Conservation (phyloP, 192 early-diverging fungal species). For the Geranomyces variabilis region DNA sequence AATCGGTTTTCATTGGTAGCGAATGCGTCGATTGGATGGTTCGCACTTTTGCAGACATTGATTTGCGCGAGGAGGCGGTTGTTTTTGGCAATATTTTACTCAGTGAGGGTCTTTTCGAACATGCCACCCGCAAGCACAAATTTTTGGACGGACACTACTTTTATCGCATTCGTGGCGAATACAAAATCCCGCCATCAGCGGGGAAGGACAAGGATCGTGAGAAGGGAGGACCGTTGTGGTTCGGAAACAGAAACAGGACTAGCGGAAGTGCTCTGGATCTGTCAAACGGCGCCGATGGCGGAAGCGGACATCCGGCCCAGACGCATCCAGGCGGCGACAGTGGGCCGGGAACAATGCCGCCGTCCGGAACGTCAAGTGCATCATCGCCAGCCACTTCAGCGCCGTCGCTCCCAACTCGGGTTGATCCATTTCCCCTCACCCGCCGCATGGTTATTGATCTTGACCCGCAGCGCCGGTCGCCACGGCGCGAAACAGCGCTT, state of each 20-base stretch:
- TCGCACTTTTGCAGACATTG: slow-evolving; percentile 72
- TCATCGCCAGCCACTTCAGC: neutral
- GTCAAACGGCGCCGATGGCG: slow-evolving; percentile 18
- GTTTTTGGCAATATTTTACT: slow-evolving; percentile 77
- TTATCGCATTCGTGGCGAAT: slow-evolving; percentile 64
- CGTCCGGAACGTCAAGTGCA: neutral
- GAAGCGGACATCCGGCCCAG: neutral
- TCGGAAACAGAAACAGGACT: slow-evolving; percentile 41
- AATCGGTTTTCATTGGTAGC: slow-evolving; percentile 73
- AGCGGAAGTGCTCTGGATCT: slow-evolving; percentile 24
- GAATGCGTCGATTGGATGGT: slow-evolving; percentile 91
- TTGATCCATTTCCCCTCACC: slow-evolving; percentile 50
- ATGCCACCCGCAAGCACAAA: slow-evolving; percentile 53
- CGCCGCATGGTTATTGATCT: slow-evolving; percentile 77
- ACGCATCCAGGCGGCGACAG: neutral
- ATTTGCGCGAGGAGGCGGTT: slow-evolving; percentile 75
- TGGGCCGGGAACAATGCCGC: neutral
- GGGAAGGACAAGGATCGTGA: slow-evolving; percentile 33
- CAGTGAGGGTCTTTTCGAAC: slow-evolving; percentile 71
- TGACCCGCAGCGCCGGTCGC: slow-evolving; percentile 76
- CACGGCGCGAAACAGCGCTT: slow-evolving; percentile 79
- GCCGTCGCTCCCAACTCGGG: neutral
- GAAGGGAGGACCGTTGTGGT: slow-evolving; percentile 51
- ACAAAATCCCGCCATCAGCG: slow-evolving; percentile 3
- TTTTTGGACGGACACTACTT: slow-evolving; percentile 92